Percentiles rank a stretch among this genome's conserved stretches.
Conservation (phyloP, 1,139 yeast species). For the Insectozyma bohioensis region DNA sequence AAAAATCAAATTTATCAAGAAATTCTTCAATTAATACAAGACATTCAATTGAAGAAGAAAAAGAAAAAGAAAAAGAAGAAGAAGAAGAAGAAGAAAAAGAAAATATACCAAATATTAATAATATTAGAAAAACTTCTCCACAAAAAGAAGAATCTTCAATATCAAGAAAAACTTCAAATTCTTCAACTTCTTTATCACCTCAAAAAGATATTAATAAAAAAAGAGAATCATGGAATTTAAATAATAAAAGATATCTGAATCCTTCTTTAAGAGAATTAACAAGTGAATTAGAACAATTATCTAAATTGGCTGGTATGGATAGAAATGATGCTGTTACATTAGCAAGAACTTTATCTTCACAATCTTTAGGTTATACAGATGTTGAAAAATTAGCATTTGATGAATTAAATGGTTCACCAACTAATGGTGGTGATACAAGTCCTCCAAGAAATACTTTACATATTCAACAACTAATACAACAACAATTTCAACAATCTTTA, state of each 20-base stretch:
- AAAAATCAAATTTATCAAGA: conserved; percentile 32
- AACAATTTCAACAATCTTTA: conserved; percentile 15
- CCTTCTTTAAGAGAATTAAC: conserved; percentile 71
- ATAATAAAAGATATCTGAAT: conserved; percentile 27
- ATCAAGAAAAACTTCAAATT: conserved; percentile 10
- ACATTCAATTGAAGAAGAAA: conserved; percentile 1
- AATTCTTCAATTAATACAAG: conserved; percentile 9
- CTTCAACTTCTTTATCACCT: conserved; percentile 15
- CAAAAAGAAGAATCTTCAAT: conserved; percentile 3
- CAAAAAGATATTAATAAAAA: conserved; percentile 12
- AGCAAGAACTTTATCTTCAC: conserved; percentile 67
- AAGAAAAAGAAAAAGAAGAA: conserved; percentile 2
- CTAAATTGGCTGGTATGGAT: conserved; percentile 71
- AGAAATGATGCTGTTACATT: conserved; percentile 73
- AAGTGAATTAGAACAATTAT: conserved; percentile 61
- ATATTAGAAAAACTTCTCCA: conserved; percentile 1
- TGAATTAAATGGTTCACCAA: conserved; percentile 22
- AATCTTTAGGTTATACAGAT: conserved; percentile 57
- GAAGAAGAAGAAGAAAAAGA: conserved; percentile 5
- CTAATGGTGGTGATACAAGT: conserved; percentile 6
- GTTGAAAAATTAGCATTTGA: conserved; percentile 50
- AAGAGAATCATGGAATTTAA: conserved; percentile 15
- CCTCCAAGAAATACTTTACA: conserved; percentile 13
- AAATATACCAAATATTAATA: neutral
- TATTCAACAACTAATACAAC: conserved; percentile 18